Conservation (phyloP, 495 filamentous ascomycete species). For the Amphirosellinia nigrospora region DNA sequence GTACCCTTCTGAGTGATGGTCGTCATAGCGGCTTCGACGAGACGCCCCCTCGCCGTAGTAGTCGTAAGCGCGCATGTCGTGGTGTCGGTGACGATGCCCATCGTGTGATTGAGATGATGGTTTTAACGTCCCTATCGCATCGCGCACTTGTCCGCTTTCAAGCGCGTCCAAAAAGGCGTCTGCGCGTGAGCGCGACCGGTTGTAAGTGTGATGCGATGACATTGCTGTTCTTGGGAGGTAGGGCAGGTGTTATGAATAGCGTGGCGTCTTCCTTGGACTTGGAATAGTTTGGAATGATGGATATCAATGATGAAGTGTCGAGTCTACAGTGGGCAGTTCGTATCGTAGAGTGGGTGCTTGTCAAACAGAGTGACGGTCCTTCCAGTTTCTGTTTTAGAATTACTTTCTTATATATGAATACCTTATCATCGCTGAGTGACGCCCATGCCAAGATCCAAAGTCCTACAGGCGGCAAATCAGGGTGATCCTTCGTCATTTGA, state of each 20-base stretch:
- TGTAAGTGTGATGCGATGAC: slow-evolving; percentile 21
- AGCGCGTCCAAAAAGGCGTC: slow-evolving; percentile 23
- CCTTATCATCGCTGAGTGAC: slow-evolving; percentile 6
- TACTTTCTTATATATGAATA: neutral
- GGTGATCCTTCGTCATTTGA: slow-evolving; percentile 8
- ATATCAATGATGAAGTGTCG: too few relatives aligned
- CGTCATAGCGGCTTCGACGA: slow-evolving; percentile 18
- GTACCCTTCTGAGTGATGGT: neutral
- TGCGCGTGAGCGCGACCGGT: slow-evolving; percentile 22
- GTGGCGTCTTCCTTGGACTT: neutral
- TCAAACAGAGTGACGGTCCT: neutral
- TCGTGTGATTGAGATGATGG: slow-evolving; percentile 1
- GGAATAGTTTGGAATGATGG: neutral
- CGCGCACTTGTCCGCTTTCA: slow-evolving; percentile 16
- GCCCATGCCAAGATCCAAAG: neutral
- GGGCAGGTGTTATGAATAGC: neutral
- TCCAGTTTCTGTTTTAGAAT: too few relatives aligned
- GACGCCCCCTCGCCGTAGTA: slow-evolving; percentile 9
- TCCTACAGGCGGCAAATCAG: slow-evolving; percentile 1
- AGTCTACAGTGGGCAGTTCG: too few relatives aligned
- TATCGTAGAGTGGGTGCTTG: neutral
- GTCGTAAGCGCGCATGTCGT: slow-evolving; percentile 13
- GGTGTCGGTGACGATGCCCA: slow-evolving; percentile 3
- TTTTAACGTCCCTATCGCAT: slow-evolving; percentile 16
- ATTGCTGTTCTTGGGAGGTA: neutral